These are phyloP conservation scores for Microdochium trichocladiopsis DNA, from an alignment of 2,329 filamentous ascomycete species.

Conservation along the genomic window DNA sequence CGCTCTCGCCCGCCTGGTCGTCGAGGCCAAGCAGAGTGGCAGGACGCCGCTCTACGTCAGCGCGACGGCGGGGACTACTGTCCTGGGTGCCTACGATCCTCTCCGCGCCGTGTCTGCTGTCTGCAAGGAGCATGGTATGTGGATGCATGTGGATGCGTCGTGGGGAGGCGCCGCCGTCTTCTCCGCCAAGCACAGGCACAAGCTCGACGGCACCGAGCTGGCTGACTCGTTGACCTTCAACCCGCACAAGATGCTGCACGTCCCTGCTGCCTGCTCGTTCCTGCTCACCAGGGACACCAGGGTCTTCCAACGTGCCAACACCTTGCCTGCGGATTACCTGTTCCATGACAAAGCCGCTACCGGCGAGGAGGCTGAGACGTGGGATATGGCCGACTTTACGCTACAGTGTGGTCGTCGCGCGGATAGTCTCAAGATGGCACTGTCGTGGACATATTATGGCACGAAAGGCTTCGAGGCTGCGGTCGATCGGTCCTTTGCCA, in stretches of 20 bases:
- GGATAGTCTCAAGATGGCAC: conserved; percentile 79
- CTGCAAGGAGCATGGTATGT: conserved; percentile 66
- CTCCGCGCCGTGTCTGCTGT: conserved; percentile 63
- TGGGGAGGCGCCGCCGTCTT: conserved; percentile 88
- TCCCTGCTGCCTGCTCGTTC: conserved; percentile 86
- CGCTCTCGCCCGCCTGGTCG: conserved; percentile 57
- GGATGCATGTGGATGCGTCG: conserved; percentile 88
- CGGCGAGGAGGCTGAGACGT: conserved; percentile 43
- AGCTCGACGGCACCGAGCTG: conserved; percentile 63
- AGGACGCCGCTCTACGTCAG: conserved; percentile 92
- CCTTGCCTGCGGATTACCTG: conserved; percentile 77
- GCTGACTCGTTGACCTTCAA: conserved; percentile 84
- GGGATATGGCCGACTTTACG: conserved; percentile 88
- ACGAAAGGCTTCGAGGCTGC: conserved; percentile 61
- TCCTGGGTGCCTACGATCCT: conserved; percentile 82
- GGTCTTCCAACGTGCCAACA: conserved; percentile 78
- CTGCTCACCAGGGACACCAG: conserved; percentile 71
- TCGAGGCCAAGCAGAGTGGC: conserved; percentile 51
- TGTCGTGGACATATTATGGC: conserved; percentile 89
- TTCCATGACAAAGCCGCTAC: conserved; percentile 54
- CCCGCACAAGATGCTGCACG: conserved; percentile 95
- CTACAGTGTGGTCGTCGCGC: conserved; percentile 86
- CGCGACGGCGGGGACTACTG: conserved; percentile 89
- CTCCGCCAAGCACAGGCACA: conserved; percentile 52
- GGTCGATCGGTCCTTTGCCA: conserved; percentile 66